Evolutionary conservation across 768 basidiomycete species (phyloP), one percentile per base, ranked within the genome.

Genomic region (Lentinus tigrinus): DNA sequence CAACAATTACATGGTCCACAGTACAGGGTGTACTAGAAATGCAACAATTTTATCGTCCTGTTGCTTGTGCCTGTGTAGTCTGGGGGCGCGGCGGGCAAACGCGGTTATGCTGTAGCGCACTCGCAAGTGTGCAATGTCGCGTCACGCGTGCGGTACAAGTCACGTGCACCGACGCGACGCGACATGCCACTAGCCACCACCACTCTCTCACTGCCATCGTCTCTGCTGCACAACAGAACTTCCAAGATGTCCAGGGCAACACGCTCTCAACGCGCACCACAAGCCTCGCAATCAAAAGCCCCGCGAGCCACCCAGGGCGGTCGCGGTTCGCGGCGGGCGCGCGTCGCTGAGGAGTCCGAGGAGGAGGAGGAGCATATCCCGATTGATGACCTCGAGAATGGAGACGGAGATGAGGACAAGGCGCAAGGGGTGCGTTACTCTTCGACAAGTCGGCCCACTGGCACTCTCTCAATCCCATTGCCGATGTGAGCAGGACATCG

Each of bases 401-500:
- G 65, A 4, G 67, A 72, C 53, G 75, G 75, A 19, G 67, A 70
- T n/a, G 73, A 31, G 31, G 43, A 46, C 21, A 26, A 74, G 19
- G 72, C 66, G 2, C 43, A 60, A 17, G 46, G 43, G 13, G 49
- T 37, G 34, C 14, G 49, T 37, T 23, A 3, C 23, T 38, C 14
- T 69, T 67, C 11, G 73, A 62, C 10, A 11, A 31, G 31, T 70
- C 67, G 27, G 61, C 65, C 36, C 67, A 69, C 42, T 51, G 26
- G 36, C 53, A 48, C 6, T 0, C 23, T 26, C 19, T 36, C 19
- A 60, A 24, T 11, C 7, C 1, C 24, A 37, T 28, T 34, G 17
- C 16, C 49, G 19, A 47, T 40, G 14, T 19, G 21, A 24, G 24
- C 46, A 95, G 91, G 84, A 87, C 19, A 65, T 85, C 23, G 74